Percentiles rank a stretch among this genome's conserved stretches.
Evolutionary conservation across 1,284 basidiomycete genomes (phyloP).

Genomic region (Leccinum fallax): DNA sequence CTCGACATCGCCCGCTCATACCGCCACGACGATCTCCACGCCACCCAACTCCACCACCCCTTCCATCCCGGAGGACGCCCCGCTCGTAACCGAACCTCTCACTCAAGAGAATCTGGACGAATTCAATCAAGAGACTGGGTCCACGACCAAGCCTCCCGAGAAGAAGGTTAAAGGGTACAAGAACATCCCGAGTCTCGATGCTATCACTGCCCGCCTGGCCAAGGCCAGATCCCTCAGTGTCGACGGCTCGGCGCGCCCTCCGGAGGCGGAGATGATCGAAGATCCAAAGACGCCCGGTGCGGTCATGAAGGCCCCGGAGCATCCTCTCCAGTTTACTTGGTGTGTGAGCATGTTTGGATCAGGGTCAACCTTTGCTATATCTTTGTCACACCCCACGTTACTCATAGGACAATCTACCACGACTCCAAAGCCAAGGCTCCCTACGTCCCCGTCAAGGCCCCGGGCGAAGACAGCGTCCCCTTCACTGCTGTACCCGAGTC

Average conservation of each 20-base stretch:
- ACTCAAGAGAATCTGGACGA: constrained; percentile 63
- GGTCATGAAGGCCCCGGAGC: constrained; percentile 72
- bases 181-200: constrained; percentile 81
- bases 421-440: constrained; percentile 80
- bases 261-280: constrained; percentile 72
- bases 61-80: constrained; percentile 41
- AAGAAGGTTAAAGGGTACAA: constrained; percentile 73
- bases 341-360: constrained; percentile 39
- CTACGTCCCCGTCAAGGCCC: constrained; percentile 43
- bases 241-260: constrained; percentile 71
- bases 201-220: constrained; percentile 74
- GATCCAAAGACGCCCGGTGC: constrained; percentile 79
- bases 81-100: constrained; percentile 50
- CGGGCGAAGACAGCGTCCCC: constrained; percentile 32
- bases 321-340: constrained; percentile 85
- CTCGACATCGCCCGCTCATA: constrained; percentile 39
- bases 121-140: constrained; percentile 52
- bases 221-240: constrained; percentile 69
- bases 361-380: constrained; percentile 4
- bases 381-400: constrained; percentile 27
- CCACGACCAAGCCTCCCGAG: constrained; percentile 29
- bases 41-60: constrained; percentile 50
- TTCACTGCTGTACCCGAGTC: constrained; percentile 50
- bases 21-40: constrained; percentile 45
- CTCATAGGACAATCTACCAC: constrained; percentile 77